Base-by-base conservation (phyloP, 139 green algal species). In the Zygnema cylindricum region DNA sequence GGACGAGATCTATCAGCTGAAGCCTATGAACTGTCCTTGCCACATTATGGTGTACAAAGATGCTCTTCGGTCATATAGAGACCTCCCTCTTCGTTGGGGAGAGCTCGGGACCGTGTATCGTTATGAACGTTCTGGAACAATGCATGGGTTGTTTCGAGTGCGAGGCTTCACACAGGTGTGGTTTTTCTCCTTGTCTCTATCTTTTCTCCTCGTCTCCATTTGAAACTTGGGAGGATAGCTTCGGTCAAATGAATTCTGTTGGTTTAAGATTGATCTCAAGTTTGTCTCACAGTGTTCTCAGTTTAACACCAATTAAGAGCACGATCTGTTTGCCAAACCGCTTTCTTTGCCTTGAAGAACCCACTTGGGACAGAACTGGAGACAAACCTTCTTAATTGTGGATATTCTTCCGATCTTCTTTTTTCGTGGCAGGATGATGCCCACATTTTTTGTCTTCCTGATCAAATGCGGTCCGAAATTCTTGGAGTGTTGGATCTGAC, bases 21-120 rank as follows among this genome's bases (percentile, higher is more conserved):
- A 95, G 73, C 97, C 97, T 57, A 99, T 99, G 97, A 99, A 99
- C 94, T 99, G 97, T 93, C 97, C 97, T 55, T 99, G 98, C 93
- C 97, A 99, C 93, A 94, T 99, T 69, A 86, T 92, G 22, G 90
- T 98, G 42, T 99, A 98, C 94, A 98, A 98, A 87, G 91, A 94
- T 63, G 81, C 86, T 0, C 84, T 89, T 33, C 90, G 92, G 81
- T 95, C 92, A 0, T 96, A 97, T 91, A 91, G 96, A 38, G 95
- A 99, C 84, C 92, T 99, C 88, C 97, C 97, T 1, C 88, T 98
- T 35, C 93, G 97, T 41, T 97, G 95, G 95, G 97, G 96, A 1
- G 97, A 99, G 93, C 93, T 99, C 85, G 97, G 97, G 55, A 99
- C 97, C 0, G 97, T 99, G 81, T 99, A 99, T 89, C 93, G 92